These are phyloP conservation scores for Globisporangium cylindrosporum DNA, from an alignment of 352 stramenopile genomes.

Conservation along the genomic window DNA sequence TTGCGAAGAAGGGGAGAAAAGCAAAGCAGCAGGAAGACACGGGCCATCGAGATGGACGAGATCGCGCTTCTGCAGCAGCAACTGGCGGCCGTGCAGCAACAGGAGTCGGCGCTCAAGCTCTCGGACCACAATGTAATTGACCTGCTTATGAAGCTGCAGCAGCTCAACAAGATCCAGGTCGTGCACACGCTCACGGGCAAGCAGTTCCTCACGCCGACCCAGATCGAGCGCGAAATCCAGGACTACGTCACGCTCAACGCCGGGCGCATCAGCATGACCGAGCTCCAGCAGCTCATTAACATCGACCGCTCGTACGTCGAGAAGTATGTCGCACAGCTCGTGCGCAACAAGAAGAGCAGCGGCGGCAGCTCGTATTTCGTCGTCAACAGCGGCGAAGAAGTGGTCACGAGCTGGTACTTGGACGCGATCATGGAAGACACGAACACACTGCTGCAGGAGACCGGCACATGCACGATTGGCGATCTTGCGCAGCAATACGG, in stretches of 20 bases:
- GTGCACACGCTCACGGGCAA: constrained; percentile 81
- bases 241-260: constrained; percentile 68
- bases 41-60: constrained; percentile 57
- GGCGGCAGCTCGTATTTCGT: constrained; percentile 46
- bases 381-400: constrained; percentile 73
- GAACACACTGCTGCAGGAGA: constrained; percentile 72
- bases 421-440: constrained; percentile 85
- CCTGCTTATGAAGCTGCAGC: constrained; percentile 72
- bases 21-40: neutral
- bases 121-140: constrained; percentile 85
- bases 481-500: constrained; percentile 78
- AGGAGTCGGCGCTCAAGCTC: constrained; percentile 73
- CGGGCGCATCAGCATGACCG: constrained; percentile 60
- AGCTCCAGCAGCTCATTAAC: constrained; percentile 67
- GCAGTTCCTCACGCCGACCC: constrained; percentile 70
- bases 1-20: neutral
- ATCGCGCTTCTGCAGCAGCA: constrained; percentile 79
- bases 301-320: constrained; percentile 75
- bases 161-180: constrained; percentile 71
- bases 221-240: constrained; percentile 70
- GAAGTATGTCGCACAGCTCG: constrained; percentile 49
- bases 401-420: constrained; percentile 80
- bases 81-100: constrained; percentile 75
- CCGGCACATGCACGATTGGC: constrained; percentile 59
- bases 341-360: constrained; percentile 22